Evolutionary conservation across 345 rosid genomes (phyloP).

Genomic region (Tarenaya hassleriana): DNA sequence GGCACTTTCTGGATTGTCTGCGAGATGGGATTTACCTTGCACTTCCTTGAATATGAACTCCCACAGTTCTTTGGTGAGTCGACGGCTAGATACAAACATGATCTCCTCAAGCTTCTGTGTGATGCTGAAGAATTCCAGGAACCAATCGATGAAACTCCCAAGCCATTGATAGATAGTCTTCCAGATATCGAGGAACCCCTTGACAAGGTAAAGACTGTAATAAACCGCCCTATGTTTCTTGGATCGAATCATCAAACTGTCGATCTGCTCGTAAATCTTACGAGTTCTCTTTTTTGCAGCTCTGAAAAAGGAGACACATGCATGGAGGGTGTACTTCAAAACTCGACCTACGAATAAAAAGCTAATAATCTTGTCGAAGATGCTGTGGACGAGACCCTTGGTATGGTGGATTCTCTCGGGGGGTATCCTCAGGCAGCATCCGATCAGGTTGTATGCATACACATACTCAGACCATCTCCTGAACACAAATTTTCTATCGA

Average conservation of each 20-base stretch:
- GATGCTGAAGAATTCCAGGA: slow-evolving; percentile 20
- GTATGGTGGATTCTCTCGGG: slow-evolving; percentile 19
- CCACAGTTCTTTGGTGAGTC: slow-evolving; percentile 47
- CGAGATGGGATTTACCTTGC: slow-evolving; percentile 30
- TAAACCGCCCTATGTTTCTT: background rate
- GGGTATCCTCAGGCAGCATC: slow-evolving; percentile 31
- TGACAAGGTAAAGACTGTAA: slow-evolving; percentile 1
- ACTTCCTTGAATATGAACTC: slow-evolving; percentile 41
- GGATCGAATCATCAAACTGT: background rate
- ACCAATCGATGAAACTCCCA: background rate
- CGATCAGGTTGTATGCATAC: slow-evolving; percentile 38
- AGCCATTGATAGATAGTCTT: background rate
- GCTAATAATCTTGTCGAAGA: background rate
- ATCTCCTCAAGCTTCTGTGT: slow-evolving; percentile 30
- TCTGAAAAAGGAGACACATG: background rate
- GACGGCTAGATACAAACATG: slow-evolving; percentile 30
- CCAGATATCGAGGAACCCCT: background rate
- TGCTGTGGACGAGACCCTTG: slow-evolving; percentile 10
- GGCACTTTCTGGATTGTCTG: slow-evolving; percentile 39
- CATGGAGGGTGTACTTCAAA: background rate
- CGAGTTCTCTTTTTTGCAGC: background rate
- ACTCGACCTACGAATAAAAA: too few species aligned
- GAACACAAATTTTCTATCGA: slow-evolving; percentile 26
- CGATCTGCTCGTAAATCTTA: background rate
- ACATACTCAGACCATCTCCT: slow-evolving; percentile 48